These are phyloP conservation scores for Dryas octopetala DNA, from an alignment of 306 rosid species.

Conservation along the genomic window DNA sequence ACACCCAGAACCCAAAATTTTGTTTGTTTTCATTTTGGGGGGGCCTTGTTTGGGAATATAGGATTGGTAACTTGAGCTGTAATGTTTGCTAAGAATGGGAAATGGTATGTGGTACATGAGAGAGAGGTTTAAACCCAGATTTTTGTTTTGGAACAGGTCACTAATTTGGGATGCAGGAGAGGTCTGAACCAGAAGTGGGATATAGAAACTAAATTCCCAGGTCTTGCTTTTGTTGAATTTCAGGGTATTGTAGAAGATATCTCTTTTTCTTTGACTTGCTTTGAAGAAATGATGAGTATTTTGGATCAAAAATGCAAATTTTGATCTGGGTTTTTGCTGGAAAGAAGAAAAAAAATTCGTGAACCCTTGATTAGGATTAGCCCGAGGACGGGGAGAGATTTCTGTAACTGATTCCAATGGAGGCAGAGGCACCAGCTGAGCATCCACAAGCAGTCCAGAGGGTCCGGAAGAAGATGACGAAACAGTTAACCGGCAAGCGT, in stretches of 20 bases:
- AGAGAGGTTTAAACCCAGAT: slow-evolving; percentile 22
- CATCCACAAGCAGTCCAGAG: not conserved
- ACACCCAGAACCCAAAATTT: not conserved
- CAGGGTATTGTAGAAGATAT: slow-evolving; percentile 27
- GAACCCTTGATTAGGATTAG: slow-evolving; percentile 23
- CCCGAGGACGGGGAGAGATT: not conserved
- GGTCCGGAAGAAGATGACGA: slow-evolving; percentile 69
- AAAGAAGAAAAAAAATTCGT: slow-evolving; percentile 33
- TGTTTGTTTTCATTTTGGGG: not conserved
- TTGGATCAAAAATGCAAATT: slow-evolving; percentile 35
- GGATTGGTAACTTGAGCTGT: not conserved
- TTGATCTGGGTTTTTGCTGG: slow-evolving; percentile 52
- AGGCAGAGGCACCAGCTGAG: slow-evolving; percentile 29
- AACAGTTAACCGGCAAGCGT: slow-evolving; percentile 86
- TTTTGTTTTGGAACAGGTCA: slow-evolving; percentile 26
- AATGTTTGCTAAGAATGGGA: not conserved
- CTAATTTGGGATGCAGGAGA: slow-evolving; percentile 36
- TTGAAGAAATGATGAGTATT: slow-evolving; percentile 29
- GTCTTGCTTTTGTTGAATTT: slow-evolving; percentile 15
- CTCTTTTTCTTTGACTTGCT: slow-evolving; percentile 19
- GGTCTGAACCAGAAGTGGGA: slow-evolving; percentile 17
- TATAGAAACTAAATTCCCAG: slow-evolving; percentile 12
- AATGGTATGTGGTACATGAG: not conserved
- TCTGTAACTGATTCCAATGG: slow-evolving; percentile 42
- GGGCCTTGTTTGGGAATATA: not conserved